Percentiles rank a stretch among this genome's conserved stretches.
phyloP scores from a whole-genome alignment of 176 grass and related monocot species.

The Triticum turgidum region DNA sequence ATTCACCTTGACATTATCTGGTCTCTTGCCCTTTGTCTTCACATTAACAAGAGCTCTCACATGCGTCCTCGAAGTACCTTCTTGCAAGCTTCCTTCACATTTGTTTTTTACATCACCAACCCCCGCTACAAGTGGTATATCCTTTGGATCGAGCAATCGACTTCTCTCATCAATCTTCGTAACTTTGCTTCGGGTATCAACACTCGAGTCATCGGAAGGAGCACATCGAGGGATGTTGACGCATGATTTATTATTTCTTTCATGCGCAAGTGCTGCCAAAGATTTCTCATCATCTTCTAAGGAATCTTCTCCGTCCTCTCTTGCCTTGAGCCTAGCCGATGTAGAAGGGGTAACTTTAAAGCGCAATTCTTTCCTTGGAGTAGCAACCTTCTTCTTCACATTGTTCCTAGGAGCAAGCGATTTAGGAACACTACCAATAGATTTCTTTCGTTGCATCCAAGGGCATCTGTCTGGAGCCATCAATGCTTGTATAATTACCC shows the following conservation, averaged over 20 bases:
- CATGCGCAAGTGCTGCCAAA: slow-evolving; percentile 15
- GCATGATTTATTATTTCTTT: slow-evolving; percentile 29
- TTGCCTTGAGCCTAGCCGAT: background rate
- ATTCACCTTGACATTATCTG: background rate
- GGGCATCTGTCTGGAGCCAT: slow-evolving; percentile 48
- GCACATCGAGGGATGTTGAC: slow-evolving; percentile 29
- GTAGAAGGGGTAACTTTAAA: background rate
- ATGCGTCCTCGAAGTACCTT: background rate
- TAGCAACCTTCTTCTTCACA: slow-evolving; percentile 15
- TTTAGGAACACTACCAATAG: slow-evolving; percentile 17
- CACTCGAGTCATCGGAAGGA: slow-evolving; percentile 27
- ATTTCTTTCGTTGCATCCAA: slow-evolving; percentile 37
- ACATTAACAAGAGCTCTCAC: background rate
- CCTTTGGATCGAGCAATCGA: background rate
- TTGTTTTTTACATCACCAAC: background rate
- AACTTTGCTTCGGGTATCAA: slow-evolving; percentile 40
- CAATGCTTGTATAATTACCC: slow-evolving; percentile 43
- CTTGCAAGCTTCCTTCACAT: background rate
- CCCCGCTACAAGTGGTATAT: background rate
- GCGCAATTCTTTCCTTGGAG: background rate
- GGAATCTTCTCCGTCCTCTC: slow-evolving; percentile 22
- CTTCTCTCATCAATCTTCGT: slow-evolving; percentile 14
- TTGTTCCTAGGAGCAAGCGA: slow-evolving; percentile 12
- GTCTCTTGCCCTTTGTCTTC: background rate
- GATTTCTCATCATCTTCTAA: slow-evolving; percentile 23